Evolutionary conservation across 805 yeast genomes (phyloP).

Genomic region (Kuraishia capsulata): DNA sequence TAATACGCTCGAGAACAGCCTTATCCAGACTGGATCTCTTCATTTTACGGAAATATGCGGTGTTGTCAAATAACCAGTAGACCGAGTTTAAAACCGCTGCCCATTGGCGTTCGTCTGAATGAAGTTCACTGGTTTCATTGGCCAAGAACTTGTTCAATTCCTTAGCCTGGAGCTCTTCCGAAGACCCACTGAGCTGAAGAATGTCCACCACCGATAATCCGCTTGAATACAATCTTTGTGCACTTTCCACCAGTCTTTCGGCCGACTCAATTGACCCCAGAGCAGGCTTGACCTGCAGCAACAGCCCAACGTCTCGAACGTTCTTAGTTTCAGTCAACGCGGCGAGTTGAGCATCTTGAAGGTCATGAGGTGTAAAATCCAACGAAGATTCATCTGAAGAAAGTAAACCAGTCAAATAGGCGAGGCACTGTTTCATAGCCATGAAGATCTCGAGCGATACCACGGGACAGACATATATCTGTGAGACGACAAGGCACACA

Average conservation of each 20-base stretch:
- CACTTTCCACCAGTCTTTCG: slow-evolving; percentile 14
- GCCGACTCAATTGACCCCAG: slow-evolving; percentile 5
- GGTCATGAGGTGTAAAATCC: too few species aligned
- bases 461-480: slow-evolving; percentile 15
- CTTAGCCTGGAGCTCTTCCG: slow-evolving; percentile 10
- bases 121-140: slow-evolving; percentile 13
- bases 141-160: slow-evolving; percentile 16
- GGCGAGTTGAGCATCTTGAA: too few species aligned
- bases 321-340: neutral
- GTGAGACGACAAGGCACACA: slow-evolving; percentile 11
- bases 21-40: slow-evolving; percentile 11
- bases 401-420: neutral
- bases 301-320: neutral
- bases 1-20: slow-evolving; percentile 12
- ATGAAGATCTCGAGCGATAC: slow-evolving; percentile 15
- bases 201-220: slow-evolving; percentile 17
- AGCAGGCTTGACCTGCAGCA: slow-evolving; percentile 7
- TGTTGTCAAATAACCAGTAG: slow-evolving; percentile 16
- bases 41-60: slow-evolving; percentile 16
- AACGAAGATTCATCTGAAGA: too few species aligned
- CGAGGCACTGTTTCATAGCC: slow-evolving; percentile 17
- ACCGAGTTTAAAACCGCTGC: slow-evolving; percentile 15
- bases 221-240: slow-evolving; percentile 17
- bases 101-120: slow-evolving; percentile 9
- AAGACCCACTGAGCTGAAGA: slow-evolving; percentile 10